Evolutionary conservation across 768 basidiomycete genomes (phyloP), one percentile per base, ranked within the genome.

Genomic region (Lactarius hatsudake): DNA sequence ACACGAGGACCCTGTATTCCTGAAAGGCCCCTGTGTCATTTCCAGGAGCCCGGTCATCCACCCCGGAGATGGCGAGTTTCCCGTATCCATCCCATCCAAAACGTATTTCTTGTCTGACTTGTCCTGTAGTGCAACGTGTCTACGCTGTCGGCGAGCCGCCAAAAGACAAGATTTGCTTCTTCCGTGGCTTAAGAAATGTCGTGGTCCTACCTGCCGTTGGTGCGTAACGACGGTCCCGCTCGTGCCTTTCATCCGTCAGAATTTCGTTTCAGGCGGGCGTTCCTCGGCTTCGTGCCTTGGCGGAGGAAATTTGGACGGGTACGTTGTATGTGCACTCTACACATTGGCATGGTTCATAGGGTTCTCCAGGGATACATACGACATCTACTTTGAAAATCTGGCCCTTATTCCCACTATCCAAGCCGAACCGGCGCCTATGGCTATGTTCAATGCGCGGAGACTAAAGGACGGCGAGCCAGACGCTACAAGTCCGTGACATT

Each of bases 221-320:
- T 71, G 62, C 32, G 43, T 36, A 23, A 26, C 15, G 15, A 20
- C 12, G 23, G 17, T 12, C 20, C 23, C 17, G 13, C 42, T 1
- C 18, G 13, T 10, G 10, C 38, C 17, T 28, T 32, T 59, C 32
- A 6, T 59, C 10, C 10, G 13, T 62, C 38, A 2, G 23, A 28
- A 57, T 5, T n/a, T 34, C 38, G 9, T 58, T 40, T 6, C 70
- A 90, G 88, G 87, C 5, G 65, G 71, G 0, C 83, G 88, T 42
- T 87, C 90, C 1, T 72, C 91, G 55, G 83, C 91, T 9, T 89
- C 88, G 1, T 85, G 83, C 69, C 80, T 92, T n/a, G 87, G 83
- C 5, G 90, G 90, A 43, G 91, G 91, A 0, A 90, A 93, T 77
- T 78, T 92, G 15, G 91, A 92, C 68, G 91, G 91, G 89, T 90